phyloP scores from a whole-genome alignment of 2,329 filamentous ascomycete genomes.

The Fusarium multiceps region DNA sequence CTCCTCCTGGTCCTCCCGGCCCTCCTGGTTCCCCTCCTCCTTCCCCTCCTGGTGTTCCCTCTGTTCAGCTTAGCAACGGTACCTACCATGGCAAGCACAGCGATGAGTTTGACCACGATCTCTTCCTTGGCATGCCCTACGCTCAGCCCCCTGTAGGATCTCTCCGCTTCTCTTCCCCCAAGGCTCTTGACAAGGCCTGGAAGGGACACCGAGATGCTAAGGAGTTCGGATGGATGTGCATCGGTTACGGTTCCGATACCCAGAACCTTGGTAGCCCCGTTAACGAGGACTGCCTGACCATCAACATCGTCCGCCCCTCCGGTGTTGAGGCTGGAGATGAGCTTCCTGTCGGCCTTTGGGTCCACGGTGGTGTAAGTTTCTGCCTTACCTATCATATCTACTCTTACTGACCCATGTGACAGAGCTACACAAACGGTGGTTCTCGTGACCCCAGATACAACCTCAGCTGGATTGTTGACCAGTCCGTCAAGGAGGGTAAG shows the following conservation, averaged over 20 bases:
- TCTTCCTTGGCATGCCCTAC: slow-evolving; percentile 36
- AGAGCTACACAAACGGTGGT: slow-evolving; percentile 45
- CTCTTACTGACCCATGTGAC: slow-evolving; percentile 12
- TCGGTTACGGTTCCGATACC: slow-evolving; percentile 60
- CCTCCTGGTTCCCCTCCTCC: background rate
- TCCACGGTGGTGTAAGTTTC: slow-evolving; percentile 58
- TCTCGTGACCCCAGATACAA: slow-evolving; percentile 63
- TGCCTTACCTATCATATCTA: background rate
- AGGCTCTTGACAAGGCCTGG: slow-evolving; percentile 61
- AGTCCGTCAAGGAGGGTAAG: slow-evolving; percentile 58
- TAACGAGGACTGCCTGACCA: slow-evolving; percentile 43
- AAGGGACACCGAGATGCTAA: slow-evolving; percentile 56
- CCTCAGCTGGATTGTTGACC: slow-evolving; percentile 67
- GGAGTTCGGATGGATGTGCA: slow-evolving; percentile 59
- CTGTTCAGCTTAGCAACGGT: slow-evolving; percentile 21
- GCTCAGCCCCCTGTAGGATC: slow-evolving; percentile 56
- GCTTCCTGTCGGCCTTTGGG: slow-evolving; percentile 70
- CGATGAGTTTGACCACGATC: slow-evolving; percentile 27
- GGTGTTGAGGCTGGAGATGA: slow-evolving; percentile 49
- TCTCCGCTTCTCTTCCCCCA: slow-evolving; percentile 64
- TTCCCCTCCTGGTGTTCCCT: slow-evolving; percentile 3
- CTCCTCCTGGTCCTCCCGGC: background rate
- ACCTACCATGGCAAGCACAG: slow-evolving; percentile 34
- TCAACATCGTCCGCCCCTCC: slow-evolving; percentile 43
- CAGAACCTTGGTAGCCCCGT: slow-evolving; percentile 34